Conservation (phyloP, 164 flowering plant species). For the Annona cherimola region DNA sequence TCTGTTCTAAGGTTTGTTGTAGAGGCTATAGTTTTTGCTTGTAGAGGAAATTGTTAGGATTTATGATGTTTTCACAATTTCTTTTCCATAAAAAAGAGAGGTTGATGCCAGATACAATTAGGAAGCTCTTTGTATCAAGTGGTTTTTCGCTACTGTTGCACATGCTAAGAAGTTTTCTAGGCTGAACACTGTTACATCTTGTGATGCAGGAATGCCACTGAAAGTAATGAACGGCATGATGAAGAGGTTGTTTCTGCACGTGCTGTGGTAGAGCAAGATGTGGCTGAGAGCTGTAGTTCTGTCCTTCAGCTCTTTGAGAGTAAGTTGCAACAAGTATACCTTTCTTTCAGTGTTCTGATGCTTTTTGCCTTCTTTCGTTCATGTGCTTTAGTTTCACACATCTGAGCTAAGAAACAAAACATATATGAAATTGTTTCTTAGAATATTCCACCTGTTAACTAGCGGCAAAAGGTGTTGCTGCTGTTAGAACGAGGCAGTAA, state of each 20-base stretch:
- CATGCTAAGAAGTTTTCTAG: not conserved
- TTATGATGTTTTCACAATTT: not conserved
- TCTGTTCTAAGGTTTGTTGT: conserved; percentile 61
- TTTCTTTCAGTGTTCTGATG: not conserved
- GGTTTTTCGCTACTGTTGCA: not conserved
- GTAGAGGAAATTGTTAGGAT: not conserved
- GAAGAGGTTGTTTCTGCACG: conserved; percentile 54
- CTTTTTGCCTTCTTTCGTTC: not conserved
- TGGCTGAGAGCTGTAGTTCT: conserved; percentile 42
- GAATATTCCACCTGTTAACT: too few relatives aligned
- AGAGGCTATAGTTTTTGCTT: not conserved
- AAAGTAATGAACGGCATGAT: conserved; percentile 64
- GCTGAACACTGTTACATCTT: not conserved
- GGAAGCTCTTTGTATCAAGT: not conserved
- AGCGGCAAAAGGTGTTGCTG: too few relatives aligned
- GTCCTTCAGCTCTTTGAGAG: conserved; percentile 45
- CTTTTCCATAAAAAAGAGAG: not conserved
- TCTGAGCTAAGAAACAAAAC: not conserved
- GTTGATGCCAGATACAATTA: not conserved
- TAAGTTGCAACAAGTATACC: too few relatives aligned
- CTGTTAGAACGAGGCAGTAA: too few relatives aligned
- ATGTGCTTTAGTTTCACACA: not conserved
- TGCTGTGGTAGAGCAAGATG: conserved; percentile 62
- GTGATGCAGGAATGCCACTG: conserved; percentile 45
- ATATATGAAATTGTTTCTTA: not conserved